Evolutionary conservation across 2,329 filamentous ascomycete species (phyloP).

Genomic region (Scedosporium apiospermum): DNA sequence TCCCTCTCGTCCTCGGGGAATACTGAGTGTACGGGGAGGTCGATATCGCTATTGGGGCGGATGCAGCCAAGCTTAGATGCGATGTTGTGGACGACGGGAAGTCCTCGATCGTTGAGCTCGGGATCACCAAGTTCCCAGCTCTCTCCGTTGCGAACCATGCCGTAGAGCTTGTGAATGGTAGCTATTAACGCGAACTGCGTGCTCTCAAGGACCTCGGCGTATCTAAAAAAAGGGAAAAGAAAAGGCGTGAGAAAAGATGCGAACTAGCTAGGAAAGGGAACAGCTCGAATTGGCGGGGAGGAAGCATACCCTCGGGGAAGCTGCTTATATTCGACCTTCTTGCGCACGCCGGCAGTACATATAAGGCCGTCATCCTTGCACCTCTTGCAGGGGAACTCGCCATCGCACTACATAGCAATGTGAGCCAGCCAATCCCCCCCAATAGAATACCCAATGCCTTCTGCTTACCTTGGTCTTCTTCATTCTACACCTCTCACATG

Average conservation of each 20-base stretch:
- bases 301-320: conserved; percentile 46
- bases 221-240: conserved; percentile 26
- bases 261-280: neutral
- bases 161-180: conserved; percentile 56
- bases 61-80: conserved; percentile 56
- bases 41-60: conserved; percentile 50
- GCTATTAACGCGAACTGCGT: conserved; percentile 55
- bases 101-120: conserved; percentile 52
- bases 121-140: conserved; percentile 54
- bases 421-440: neutral
- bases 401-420: conserved; percentile 41
- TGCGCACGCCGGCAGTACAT: conserved; percentile 52
- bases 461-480: conserved; percentile 56
- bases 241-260: neutral
- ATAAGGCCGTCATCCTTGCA: conserved; percentile 57
- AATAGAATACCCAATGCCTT: neutral
- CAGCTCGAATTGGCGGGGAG: neutral
- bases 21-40: conserved; percentile 46
- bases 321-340: conserved; percentile 62
- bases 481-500: conserved; percentile 57
- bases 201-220: conserved; percentile 56
- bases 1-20: conserved; percentile 54
- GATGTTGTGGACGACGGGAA: conserved; percentile 57
- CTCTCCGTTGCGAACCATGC: conserved; percentile 50
- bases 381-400: conserved; percentile 56